These are phyloP conservation scores for Pleurotus tuber-regium DNA, from an alignment of 768 basidiomycete species.

Conservation along the genomic window DNA sequence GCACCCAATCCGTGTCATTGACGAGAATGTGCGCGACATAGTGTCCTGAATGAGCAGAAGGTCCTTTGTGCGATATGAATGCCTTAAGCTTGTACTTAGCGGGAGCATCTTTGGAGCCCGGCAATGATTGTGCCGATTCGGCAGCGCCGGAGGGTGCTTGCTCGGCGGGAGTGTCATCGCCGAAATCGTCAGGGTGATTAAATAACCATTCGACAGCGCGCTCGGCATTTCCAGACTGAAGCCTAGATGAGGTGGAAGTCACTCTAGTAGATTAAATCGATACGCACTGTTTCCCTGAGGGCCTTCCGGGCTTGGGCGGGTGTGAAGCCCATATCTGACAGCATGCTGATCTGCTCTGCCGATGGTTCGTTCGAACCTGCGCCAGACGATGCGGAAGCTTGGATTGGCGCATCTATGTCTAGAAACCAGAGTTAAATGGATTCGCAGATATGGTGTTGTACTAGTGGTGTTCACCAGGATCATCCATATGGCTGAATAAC, in stretches of 20 bases:
- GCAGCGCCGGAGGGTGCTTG: conserved; percentile 22
- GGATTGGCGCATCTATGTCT: conserved; percentile 89
- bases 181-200: conserved; percentile 84
- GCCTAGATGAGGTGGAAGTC: not conserved
- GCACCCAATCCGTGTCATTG: conserved; percentile 65
- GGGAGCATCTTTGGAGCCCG: conserved; percentile 62
- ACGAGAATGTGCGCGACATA: conserved; percentile 80
- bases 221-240: conserved; percentile 69
- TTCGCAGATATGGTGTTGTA: no score
- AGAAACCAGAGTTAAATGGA: no score
- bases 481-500: conserved; percentile 95
- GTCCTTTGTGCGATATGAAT: conserved; percentile 97
- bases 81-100: conserved; percentile 82
- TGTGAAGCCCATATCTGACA: conserved; percentile 94
- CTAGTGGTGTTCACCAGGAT: conserved; percentile 56
- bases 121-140: conserved; percentile 21
- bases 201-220: conserved; percentile 97
- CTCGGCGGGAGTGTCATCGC: conserved; percentile 44
- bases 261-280: not conserved
- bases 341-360: conserved; percentile 65
- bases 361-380: conserved; percentile 50
- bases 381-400: conserved; percentile 22
- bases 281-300: conserved; percentile 75
- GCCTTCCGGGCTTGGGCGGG: conserved; percentile 82
- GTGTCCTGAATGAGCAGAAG: conserved; percentile 92